Evolutionary conservation across 371 early-diverging fungal genomes (phyloP).

Genomic region (Smittium culicis): DNA sequence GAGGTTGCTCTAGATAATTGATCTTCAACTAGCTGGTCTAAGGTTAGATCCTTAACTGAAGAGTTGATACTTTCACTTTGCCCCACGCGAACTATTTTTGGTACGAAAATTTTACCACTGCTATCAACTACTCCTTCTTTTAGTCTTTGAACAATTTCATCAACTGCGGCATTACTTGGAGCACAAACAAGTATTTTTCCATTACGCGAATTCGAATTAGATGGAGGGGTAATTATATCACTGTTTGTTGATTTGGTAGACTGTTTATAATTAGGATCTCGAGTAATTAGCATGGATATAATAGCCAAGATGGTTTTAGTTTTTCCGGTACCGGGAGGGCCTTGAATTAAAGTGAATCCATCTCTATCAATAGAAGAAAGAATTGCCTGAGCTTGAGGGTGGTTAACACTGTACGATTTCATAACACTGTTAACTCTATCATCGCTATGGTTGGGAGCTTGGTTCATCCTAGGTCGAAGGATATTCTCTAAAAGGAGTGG

Average conservation of each 20-base stretch:
- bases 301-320: constrained; percentile 82
- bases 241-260: not conserved
- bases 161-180: constrained; percentile 95
- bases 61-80: constrained; percentile 54
- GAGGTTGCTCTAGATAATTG: constrained; percentile 15
- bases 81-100: constrained; percentile 75
- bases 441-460: not conserved
- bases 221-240: constrained; percentile 22
- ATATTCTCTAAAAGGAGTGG: constrained; percentile 50
- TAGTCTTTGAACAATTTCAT: constrained; percentile 82
- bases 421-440: constrained; percentile 37
- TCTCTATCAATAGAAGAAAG: constrained; percentile 43
- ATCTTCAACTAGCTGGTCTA: constrained; percentile 40
- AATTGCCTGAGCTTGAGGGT: constrained; percentile 81
- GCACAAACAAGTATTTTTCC: constrained; percentile 77
- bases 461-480: constrained; percentile 24
- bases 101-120: constrained; percentile 36
- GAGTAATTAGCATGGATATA: constrained; percentile 48
- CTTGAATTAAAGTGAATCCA: constrained; percentile 86
- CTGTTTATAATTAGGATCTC: not conserved
- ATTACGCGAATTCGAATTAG: constrained; percentile 16
- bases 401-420: constrained; percentile 56
- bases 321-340: constrained; percentile 84
- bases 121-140: constrained; percentile 48
- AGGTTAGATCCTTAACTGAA: constrained; percentile 50